A percentile compares a stretch with the other conserved stretches of the same genome.
Conservation (phyloP, 176 grass and related monocot genomes). For the Eremochloa ophiuroides region DNA sequence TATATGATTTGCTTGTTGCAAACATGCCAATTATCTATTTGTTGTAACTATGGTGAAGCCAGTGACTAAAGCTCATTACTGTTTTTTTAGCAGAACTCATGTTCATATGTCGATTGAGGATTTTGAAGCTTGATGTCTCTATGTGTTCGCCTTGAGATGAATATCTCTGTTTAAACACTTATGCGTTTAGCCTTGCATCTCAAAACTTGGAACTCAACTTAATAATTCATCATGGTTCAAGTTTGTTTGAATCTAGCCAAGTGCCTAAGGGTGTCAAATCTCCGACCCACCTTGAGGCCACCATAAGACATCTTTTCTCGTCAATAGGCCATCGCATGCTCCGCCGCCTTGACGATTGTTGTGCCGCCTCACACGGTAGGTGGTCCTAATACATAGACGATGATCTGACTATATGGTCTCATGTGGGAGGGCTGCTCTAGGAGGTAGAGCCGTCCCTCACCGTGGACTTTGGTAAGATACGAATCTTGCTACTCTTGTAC, state of each 20-base stretch:
- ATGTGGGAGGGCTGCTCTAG: background rate
- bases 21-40: background rate
- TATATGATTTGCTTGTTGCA: background rate
- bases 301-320: background rate
- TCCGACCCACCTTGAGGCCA: too few species aligned
- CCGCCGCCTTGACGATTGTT: background rate
- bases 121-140: background rate
- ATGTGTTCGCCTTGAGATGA: background rate
- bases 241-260: background rate
- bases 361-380: background rate
- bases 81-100: background rate
- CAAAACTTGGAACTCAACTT: background rate
- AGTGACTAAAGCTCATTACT: background rate
- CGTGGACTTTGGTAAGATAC: background rate
- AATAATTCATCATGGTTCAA: background rate
- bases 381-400: background rate
- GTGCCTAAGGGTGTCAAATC: background rate
- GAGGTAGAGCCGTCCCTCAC: background rate
- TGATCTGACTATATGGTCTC: background rate
- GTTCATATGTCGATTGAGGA: background rate
- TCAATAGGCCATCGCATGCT: background rate
- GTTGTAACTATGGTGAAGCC: background rate
- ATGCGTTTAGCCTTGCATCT: background rate
- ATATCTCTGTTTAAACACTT: background rate
- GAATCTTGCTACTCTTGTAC: background rate